Evolutionary conservation across 2,329 filamentous ascomycete genomes (phyloP), one percentile per base, ranked within the genome.

Genomic region (Drechslera avenae): DNA sequence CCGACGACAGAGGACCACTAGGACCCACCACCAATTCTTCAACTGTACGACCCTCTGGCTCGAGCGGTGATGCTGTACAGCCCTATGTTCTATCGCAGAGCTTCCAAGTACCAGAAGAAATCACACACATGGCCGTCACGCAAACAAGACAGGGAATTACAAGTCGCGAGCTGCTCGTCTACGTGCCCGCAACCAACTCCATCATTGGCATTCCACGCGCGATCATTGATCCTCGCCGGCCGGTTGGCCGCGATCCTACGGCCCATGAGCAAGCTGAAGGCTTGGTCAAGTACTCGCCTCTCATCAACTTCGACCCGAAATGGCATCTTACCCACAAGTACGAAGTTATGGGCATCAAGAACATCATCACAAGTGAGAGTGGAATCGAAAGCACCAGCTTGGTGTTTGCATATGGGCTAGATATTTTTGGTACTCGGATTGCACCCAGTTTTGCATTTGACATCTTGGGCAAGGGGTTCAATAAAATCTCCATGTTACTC

Each of bases 131-230:
- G 68, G 82, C 89, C 0, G 90, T 96, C 13, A 94, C 92, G 0
- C 87, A 92, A 69, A 99, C 94, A 0, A 83, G 88, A 21, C 94
- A 99, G 77, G 94, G 94, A 23, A 96, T 99, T 67, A 89, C 90
- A 1, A 88, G 86, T 34, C 86, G 91, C 13, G 86, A 93, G 60
- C 79, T 99, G 2, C 81, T 99, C 10, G 91, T 88, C 37, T 89
- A 89, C 32, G 79, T 96, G 2, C 85, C 91, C 0, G 81, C 86
- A 26, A 82, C 86, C 1, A 86, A 89, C 67, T 82, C 88, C 31
- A 85, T 99, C 47, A 79, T 93, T 40, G 89, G 87, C 16, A 86
- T 99, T 45, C 89, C 92, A 4, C 88, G 90, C 35, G 80, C 83
- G 21, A 72, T 92, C 32, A 83, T 97, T 19, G 92, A 97, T 69